Percentiles rank a stretch among this genome's conserved stretches.
Evolutionary conservation across 768 basidiomycete genomes (phyloP).

Genomic region (Boletellus ananas): DNA sequence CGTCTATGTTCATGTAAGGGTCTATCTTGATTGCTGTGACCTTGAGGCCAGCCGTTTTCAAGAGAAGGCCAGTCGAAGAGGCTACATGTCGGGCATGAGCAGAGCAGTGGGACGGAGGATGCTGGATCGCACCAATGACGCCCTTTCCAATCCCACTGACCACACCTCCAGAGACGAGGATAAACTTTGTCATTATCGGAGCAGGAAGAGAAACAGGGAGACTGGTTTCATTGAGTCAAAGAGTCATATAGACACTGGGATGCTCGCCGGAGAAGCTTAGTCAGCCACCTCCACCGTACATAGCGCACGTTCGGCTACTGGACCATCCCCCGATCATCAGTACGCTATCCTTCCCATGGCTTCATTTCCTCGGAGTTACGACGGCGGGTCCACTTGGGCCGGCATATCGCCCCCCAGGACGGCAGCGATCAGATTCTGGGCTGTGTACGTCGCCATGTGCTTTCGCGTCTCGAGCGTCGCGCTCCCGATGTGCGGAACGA

Average conservation of each 20-base stretch:
- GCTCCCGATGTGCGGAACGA: conserved; percentile 89
- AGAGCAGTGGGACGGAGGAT: conserved; percentile 12
- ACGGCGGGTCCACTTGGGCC: conserved; percentile 40
- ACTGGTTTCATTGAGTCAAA: too few relatives aligned
- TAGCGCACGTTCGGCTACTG: too few relatives aligned
- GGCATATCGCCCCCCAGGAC: conserved; percentile 58
- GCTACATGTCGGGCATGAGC: conserved; percentile 49
- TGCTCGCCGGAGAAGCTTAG: background rate
- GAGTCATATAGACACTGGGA: too few relatives aligned
- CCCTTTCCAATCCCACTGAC: conserved; percentile 99
- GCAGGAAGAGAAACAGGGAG: background rate
- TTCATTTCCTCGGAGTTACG: background rate
- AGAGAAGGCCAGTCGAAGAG: conserved; percentile 90
- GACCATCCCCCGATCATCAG: background rate
- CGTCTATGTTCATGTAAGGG: conserved; percentile 99
- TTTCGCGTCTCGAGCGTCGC: conserved; percentile 82
- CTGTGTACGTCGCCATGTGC: conserved; percentile 78
- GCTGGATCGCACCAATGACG: conserved; percentile 76
- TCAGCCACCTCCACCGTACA: background rate
- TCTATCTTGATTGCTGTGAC: conserved; percentile 99
- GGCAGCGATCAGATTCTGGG: conserved; percentile 48
- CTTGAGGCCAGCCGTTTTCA: conserved; percentile 93
- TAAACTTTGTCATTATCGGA: conserved; percentile 84
- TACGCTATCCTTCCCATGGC: background rate
- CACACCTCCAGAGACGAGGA: conserved; percentile 93